A percentile compares a stretch with the other conserved stretches of the same genome.
Evolutionary conservation across 179 eudicot species (phyloP).

Genomic region (Pouteria campechiana): DNA sequence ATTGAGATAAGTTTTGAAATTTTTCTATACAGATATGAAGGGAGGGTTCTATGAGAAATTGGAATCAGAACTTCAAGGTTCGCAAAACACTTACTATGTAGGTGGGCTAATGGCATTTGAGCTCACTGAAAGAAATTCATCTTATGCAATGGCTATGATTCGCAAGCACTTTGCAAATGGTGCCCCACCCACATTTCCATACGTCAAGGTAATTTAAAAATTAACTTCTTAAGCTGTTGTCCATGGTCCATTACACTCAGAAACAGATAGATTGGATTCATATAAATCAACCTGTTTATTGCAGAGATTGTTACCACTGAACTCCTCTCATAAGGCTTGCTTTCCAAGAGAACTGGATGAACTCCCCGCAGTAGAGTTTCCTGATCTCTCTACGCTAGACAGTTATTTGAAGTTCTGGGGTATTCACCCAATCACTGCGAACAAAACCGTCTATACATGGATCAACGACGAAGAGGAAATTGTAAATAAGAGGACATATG

Average conservation of each 20-base stretch:
- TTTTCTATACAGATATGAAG: constrained; percentile 29
- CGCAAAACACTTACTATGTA: constrained; percentile 33
- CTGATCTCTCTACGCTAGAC: constrained; percentile 31
- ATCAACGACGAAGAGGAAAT: constrained; percentile 29
- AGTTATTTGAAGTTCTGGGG: constrained; percentile 47
- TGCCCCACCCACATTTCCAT: constrained; percentile 29
- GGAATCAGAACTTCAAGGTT: constrained; percentile 39
- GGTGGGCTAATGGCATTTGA: constrained; percentile 56
- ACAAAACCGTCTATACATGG: constrained; percentile 38
- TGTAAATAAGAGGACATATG: constrained; percentile 19
- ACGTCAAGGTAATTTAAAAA: constrained; percentile 32
- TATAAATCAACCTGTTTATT: not conserved
- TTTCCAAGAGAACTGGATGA: constrained; percentile 14
- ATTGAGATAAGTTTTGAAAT: too few relatives aligned
- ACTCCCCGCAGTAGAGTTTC: constrained; percentile 24
- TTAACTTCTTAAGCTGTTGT: not conserved
- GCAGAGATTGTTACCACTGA: constrained; percentile 34
- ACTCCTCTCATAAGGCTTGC: constrained; percentile 11
- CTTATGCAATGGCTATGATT: constrained; percentile 34
- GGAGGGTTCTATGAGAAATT: constrained; percentile 34
- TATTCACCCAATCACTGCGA: constrained; percentile 15
- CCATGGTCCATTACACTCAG: too few relatives aligned
- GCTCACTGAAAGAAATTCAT: constrained; percentile 47
- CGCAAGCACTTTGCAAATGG: constrained; percentile 34
- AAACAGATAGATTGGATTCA: not conserved